Evolutionary conservation across 441 rosid species (phyloP).

Genomic region (Manihot esculenta): DNA sequence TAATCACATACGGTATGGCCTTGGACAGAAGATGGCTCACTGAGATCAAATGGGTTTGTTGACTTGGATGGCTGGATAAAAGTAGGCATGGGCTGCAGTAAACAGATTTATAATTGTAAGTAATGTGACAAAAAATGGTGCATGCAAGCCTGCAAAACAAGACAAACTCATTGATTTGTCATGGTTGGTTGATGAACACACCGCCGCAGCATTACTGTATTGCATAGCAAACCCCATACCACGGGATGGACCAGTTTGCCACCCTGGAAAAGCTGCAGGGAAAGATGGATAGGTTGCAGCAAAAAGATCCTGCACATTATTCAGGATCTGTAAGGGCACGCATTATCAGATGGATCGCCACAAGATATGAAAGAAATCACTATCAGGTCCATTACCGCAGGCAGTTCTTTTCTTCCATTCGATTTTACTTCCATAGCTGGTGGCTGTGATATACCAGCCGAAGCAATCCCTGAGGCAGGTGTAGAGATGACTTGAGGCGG

Average conservation of each 20-base stretch:
- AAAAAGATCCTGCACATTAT: slow-evolving; percentile 73
- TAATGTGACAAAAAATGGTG: slow-evolving; percentile 14
- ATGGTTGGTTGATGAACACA: slow-evolving; percentile 30
- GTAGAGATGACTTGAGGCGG: slow-evolving; percentile 35
- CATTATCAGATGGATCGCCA: not conserved
- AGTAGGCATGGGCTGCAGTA: slow-evolving; percentile 54
- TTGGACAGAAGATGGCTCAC: slow-evolving; percentile 47
- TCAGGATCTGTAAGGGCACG: slow-evolving; percentile 1
- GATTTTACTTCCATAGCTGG: slow-evolving; percentile 44
- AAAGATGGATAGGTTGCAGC: slow-evolving; percentile 53
- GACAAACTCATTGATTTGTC: slow-evolving; percentile 8
- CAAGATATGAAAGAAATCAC: not conserved
- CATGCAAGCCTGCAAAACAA: slow-evolving; percentile 17
- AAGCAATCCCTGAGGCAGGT: slow-evolving; percentile 30
- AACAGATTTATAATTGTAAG: slow-evolving; percentile 17
- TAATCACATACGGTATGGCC: slow-evolving; percentile 52
- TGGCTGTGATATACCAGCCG: slow-evolving; percentile 37
- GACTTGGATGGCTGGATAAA: slow-evolving; percentile 55
- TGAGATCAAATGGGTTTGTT: slow-evolving; percentile 81
- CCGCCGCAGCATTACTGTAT: slow-evolving; percentile 53
- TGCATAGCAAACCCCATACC: slow-evolving; percentile 64
- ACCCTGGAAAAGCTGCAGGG: slow-evolving; percentile 53
- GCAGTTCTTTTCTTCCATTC: slow-evolving; percentile 69
- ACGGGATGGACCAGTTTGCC: slow-evolving; percentile 69
- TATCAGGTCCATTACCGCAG: slow-evolving; percentile 50